Conservation (phyloP, 805 yeast genomes). For the Wickerhamiella sorbophila region DNA sequence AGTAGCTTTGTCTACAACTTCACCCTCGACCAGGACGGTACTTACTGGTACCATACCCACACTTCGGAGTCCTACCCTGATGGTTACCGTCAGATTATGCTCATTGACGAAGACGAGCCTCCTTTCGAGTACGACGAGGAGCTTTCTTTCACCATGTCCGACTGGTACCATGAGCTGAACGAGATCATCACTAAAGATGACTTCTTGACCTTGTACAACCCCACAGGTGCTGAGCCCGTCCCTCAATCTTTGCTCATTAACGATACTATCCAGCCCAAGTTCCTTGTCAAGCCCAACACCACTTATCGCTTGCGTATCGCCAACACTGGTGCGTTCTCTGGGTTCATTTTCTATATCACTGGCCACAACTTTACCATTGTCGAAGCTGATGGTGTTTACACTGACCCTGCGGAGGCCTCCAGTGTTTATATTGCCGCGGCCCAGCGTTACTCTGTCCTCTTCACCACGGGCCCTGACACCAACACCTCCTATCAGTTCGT, state of each 20-base stretch:
- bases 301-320: slow-evolving; percentile 71
- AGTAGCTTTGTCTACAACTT: slow-evolving; percentile 69
- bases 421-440: slow-evolving; percentile 75
- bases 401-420: slow-evolving; percentile 56
- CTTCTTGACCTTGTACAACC: slow-evolving; percentile 66
- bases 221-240: slow-evolving; percentile 97
- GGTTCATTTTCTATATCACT: slow-evolving; percentile 79
- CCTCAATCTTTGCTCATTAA: slow-evolving; percentile 72
- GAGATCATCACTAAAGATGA: slow-evolving; percentile 31
- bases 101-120: slow-evolving; percentile 55
- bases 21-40: slow-evolving; percentile 76
- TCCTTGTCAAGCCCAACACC: slow-evolving; percentile 61
- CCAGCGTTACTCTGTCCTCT: slow-evolving; percentile 74
- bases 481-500: slow-evolving; percentile 64
- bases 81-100: slow-evolving; percentile 47
- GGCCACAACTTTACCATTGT: slow-evolving; percentile 76
- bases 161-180: slow-evolving; percentile 72
- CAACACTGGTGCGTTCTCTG: slow-evolving; percentile 83
- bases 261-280: slow-evolving; percentile 48
- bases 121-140: slow-evolving; percentile 77
- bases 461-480: slow-evolving; percentile 54
- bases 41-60: slow-evolving; percentile 97
- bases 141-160: slow-evolving; percentile 49
- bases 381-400: slow-evolving; percentile 84
- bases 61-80: slow-evolving; percentile 83